Evolutionary conservation across 2,329 filamentous ascomycete species (phyloP), one percentile per base, ranked within the genome.

Genomic region (Coniella vitis): DNA sequence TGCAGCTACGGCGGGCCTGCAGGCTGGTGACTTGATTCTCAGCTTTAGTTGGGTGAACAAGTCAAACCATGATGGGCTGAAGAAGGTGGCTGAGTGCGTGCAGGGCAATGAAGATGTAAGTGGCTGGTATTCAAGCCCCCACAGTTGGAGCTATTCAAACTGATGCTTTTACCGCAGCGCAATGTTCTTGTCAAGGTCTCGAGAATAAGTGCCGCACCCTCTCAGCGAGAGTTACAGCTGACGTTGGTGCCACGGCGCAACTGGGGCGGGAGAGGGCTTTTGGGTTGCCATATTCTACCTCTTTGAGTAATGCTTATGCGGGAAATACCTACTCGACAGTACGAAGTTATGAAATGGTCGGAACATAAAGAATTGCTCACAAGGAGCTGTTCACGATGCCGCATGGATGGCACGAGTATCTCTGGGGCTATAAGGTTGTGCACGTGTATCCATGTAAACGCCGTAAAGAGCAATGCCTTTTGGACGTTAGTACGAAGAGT

Each of bases 261-360:
- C 61, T 96, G 90, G 90, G 90, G 90, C 57, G 90, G 90, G 29
- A 77, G 88, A 64, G 90, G 90, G 20, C 70, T 91, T 64, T 69
- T 96, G 60, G 90, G 90, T 45, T 96, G 90, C 65, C 90, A 95
- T 69, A 78, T 96, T 55, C 69, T 95, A 56, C 88, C 87, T 25
- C 58, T 93, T 47, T 94, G 72, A 76, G 14, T 20, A 17, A 13
- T 17, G 14, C 13, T 17, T 19, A n/a, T 4, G 4, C 7, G 5
- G 8, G n/a, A n/a, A n/a, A n/a, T n/a, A n/a, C 1, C 14, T n/a
- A 7, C n/a, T 19, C 4, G n/a, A 22, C 25, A 19, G 19, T 2
- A 10, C 13, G n/a, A 4, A 16, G 7, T 16, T 13, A 12, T 8
- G n/a, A 31, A n/a, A 10, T 10, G n/a, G 7, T 25, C n/a, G 9